Evolutionary conservation across 768 basidiomycete genomes (phyloP).

Genomic region (Boletus reticuloceps): DNA sequence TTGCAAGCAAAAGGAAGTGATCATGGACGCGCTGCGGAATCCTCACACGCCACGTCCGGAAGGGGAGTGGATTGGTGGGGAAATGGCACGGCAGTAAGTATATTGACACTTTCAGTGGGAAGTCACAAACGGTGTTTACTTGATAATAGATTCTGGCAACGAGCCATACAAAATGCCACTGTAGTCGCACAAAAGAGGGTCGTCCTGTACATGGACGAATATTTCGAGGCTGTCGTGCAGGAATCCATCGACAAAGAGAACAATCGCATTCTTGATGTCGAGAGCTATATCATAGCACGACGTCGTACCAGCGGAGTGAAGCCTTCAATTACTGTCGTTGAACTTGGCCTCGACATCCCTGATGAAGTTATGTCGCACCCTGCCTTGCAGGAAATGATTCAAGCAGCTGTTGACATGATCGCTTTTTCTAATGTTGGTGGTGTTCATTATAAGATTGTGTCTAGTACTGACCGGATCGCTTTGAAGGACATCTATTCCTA

Average conservation of each 20-base stretch:
- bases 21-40: slow-evolving; percentile 22
- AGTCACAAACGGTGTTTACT: too few relatives aligned
- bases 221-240: slow-evolving; percentile 36
- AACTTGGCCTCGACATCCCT: slow-evolving; percentile 38
- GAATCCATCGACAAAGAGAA: slow-evolving; percentile 41
- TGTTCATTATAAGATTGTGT: not conserved
- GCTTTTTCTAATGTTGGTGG: slow-evolving; percentile 17
- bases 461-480: slow-evolving; percentile 1
- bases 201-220: slow-evolving; percentile 35
- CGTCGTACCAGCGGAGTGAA: slow-evolving; percentile 40
- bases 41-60: slow-evolving; percentile 5
- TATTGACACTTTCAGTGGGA: not conserved
- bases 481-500: slow-evolving; percentile 26
- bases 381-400: slow-evolving; percentile 29
- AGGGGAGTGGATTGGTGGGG: slow-evolving; percentile 19
- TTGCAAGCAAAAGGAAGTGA: slow-evolving; percentile 18
- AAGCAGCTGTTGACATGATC: slow-evolving; percentile 33
- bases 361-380: slow-evolving; percentile 43
- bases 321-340: slow-evolving; percentile 37
- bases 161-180: slow-evolving; percentile 2
- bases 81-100: slow-evolving; percentile 17
- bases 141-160: slow-evolving; percentile 14
- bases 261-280: slow-evolving; percentile 34
- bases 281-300: slow-evolving; percentile 40
- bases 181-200: slow-evolving; percentile 29